Evolutionary conservation across 23 red algal species (phyloP).

Genomic region (Gracilaria vermiculophylla): DNA sequence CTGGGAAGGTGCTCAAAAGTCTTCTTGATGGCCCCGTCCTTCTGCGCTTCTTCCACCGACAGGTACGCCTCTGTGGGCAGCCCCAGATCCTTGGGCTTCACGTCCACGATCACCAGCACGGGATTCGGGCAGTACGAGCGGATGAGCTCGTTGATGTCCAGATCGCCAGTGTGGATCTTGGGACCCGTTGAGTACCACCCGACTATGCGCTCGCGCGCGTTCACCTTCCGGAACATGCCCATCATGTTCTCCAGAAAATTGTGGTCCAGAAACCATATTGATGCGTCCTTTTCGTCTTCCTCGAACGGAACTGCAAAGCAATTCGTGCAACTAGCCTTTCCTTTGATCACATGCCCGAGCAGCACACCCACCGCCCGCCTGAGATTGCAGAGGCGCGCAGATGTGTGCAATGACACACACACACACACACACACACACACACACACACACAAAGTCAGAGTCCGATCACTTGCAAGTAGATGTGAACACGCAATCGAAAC

Average conservation of each 20-base stretch:
- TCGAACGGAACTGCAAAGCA: conserved; percentile 99
- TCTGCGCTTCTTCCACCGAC: conserved; percentile 79
- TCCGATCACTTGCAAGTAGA: background rate
- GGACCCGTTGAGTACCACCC: conserved; percentile 99
- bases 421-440: too few species aligned
- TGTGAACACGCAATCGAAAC: background rate
- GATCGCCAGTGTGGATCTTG: conserved; percentile 89
- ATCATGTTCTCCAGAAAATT: conserved; percentile 97
- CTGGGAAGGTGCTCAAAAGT: conserved; percentile 93
- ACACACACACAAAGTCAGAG: too few species aligned
- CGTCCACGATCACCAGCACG: conserved; percentile 92
- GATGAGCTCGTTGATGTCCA: conserved; percentile 93
- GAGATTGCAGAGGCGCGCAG: background rate
- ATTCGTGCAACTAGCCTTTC: conserved; percentile 84
- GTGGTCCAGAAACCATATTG: conserved; percentile 97
- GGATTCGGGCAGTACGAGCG: conserved; percentile 77
- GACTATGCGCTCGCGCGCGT: conserved; percentile 88
- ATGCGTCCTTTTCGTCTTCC: conserved; percentile 90
- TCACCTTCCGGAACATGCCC: conserved; percentile 98
- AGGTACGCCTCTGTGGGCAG: conserved; percentile 98
- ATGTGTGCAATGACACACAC: background rate
- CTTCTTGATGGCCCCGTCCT: conserved; percentile 52
- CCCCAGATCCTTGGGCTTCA: conserved; percentile 92
- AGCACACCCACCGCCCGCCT: conserved; percentile 95
- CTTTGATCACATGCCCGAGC: conserved; percentile 77